These are phyloP conservation scores for Sporothrix inflata DNA, from an alignment of 2,329 filamentous ascomycete genomes.

Conservation along the genomic window DNA sequence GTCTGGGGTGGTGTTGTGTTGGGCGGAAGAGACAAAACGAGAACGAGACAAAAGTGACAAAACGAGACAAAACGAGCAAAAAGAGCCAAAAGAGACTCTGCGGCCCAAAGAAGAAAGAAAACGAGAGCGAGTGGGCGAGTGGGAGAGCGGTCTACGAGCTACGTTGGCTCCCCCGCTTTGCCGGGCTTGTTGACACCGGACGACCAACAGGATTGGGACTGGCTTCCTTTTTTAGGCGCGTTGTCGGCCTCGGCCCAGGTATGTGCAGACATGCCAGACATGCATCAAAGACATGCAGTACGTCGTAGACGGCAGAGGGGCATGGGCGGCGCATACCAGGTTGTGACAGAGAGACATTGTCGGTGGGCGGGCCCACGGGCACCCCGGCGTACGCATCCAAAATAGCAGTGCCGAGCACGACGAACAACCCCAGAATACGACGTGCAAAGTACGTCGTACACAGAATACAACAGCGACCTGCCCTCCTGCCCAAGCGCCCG, in stretches of 20 bases:
- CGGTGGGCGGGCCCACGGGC: too few relatives aligned
- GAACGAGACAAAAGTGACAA: background rate
- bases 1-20: background rate
- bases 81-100: background rate
- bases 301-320: background rate
- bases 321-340: too few relatives aligned
- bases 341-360: too few relatives aligned
- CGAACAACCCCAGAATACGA: background rate
- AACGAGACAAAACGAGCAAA: background rate
- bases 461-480: background rate
- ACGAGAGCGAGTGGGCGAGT: too few relatives aligned
- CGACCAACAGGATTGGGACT: background rate
- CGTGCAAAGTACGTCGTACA: too few relatives aligned
- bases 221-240: background rate
- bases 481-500: background rate
- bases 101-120: too few relatives aligned
- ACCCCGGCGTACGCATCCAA: background rate
- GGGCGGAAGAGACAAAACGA: background rate
- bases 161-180: background rate
- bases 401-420: background rate
- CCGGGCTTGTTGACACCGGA: constrained; percentile 6
- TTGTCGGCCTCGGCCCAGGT: background rate
- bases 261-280: background rate
- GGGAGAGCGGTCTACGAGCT: background rate
- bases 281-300: background rate